Evolutionary conservation across 1,284 basidiomycete species (phyloP), one percentile per base, ranked within the genome.

Genomic region (Cryptococcus wingfieldii): DNA sequence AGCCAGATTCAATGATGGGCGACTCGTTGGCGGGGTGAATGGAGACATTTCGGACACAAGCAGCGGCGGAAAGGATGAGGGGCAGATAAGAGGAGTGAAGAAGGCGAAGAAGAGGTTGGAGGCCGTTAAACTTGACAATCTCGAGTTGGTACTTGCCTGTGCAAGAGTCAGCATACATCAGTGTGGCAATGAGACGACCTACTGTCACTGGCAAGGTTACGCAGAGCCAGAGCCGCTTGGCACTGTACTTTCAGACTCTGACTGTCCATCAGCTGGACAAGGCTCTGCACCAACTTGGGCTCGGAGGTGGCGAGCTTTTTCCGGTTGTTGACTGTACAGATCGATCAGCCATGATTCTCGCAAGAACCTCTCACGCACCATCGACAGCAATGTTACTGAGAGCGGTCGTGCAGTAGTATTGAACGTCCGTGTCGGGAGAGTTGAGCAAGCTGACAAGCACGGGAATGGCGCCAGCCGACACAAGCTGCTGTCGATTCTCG

Each of bases 321-420:
- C 62, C 95, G 84, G 79, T 98, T 99, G 58, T 81, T 79, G 53
- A 84, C 89, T 90, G 28, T 7, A 23, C 23, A 45, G 25, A 43
- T 47, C 25, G 58, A 51, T 53, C 18, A 39, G 38, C 38, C 13
- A 38, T 38, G n/a, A 16, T 27, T 31, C 38, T 4, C 13, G n/a
- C 16, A 25, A 42, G 18, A 59, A 9, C 16, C 8, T 34, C 27
- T 19, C 10, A 69, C 82, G 47, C 62, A 87, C 90, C 88, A 79
- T 97, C 93, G 6, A 97, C 93, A 41, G 96, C 96, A 67, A 99
- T 99, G 77, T 99, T 99, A 75, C 90, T 94, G 61, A 99, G 79
- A 0, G 96, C 96, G 25, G 96, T 99, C 6, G 96, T 99, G 79
- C 96, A 99, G 76, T 99, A 99, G 75, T 99, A 99, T 77, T 99